These are phyloP conservation scores for Fusarium paranaense DNA, from an alignment of 2,329 filamentous ascomycete species.

Conservation along the genomic window DNA sequence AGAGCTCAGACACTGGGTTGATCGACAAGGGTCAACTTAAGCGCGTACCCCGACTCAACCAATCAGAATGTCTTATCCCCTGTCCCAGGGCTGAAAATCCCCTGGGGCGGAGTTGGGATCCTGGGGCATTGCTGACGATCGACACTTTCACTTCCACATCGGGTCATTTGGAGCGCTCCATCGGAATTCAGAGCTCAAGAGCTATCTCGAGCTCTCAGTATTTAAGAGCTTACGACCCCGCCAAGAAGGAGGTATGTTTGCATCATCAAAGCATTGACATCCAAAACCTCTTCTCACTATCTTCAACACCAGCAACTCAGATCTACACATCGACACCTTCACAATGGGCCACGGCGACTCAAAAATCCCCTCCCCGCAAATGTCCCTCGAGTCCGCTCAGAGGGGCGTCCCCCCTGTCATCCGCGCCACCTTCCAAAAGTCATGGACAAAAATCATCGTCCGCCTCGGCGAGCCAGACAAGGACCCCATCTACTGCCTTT, in stretches of 20 bases:
- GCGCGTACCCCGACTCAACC: background rate
- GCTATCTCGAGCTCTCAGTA: background rate
- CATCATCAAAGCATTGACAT: background rate
- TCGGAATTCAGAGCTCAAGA: background rate
- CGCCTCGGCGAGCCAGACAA: constrained; percentile 8
- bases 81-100: constrained; percentile 1
- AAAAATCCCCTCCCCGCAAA: background rate
- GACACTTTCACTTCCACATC: background rate
- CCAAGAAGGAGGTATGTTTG: background rate
- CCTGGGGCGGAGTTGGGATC: background rate
- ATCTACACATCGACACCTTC: background rate
- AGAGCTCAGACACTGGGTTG: background rate
- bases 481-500: constrained; percentile 1
- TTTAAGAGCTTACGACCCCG: background rate
- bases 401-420: constrained; percentile 4
- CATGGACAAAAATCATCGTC: constrained; percentile 10
- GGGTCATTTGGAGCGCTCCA: background rate
- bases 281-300: background rate
- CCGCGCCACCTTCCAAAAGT: constrained; percentile 15
- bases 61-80: background rate
- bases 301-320: background rate
- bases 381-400: background rate
- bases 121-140: background rate
- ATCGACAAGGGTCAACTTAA: background rate
- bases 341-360: constrained; percentile 17